Conservation (phyloP, 768 basidiomycete species). For the Basidioascus undulatus region DNA sequence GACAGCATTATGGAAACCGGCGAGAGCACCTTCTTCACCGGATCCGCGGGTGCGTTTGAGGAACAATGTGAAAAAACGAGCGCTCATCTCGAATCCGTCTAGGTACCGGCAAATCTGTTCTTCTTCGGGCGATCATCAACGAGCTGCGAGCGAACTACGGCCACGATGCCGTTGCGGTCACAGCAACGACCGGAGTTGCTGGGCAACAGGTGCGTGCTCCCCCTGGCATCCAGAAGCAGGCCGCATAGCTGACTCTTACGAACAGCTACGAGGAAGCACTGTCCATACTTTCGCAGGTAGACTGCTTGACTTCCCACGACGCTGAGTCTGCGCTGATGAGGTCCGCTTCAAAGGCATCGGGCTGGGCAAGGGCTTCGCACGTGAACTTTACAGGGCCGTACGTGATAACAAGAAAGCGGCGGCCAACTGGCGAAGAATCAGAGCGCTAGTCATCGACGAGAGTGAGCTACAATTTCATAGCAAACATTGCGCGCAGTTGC, state of each 20-base stretch:
- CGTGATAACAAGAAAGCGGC: conserved; percentile 3
- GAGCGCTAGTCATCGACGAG: conserved; percentile 17
- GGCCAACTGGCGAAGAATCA: conserved; percentile 12
- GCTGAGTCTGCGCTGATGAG: not conserved
- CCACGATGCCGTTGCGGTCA: conserved; percentile 6
- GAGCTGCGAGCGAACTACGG: conserved; percentile 5
- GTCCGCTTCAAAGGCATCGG: conserved; percentile 7
- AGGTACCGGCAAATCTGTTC: conserved; percentile 17
- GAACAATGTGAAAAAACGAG: not conserved
- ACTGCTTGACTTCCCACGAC: conserved; percentile 1
- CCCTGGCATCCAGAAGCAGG: too few relatives aligned
- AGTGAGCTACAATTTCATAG: conserved; percentile 8
- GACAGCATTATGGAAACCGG: conserved; percentile 8
- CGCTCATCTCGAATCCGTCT: not conserved
- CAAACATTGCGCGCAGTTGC: too few relatives aligned
- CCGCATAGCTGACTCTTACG: too few relatives aligned
- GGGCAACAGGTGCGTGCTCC: too few relatives aligned
- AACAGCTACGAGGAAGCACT: too few relatives aligned
- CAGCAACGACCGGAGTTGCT: conserved; percentile 7
- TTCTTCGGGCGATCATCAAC: conserved; percentile 14
- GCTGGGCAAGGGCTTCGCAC: conserved; percentile 3
- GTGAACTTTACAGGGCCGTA: conserved; percentile 3
- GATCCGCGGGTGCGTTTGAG: conserved; percentile 12
- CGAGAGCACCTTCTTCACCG: conserved; percentile 15
- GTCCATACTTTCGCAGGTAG: conserved; percentile 6